Evolutionary conservation across 139 green algal genomes (phyloP).

Genomic region (Closterium sp.): DNA sequence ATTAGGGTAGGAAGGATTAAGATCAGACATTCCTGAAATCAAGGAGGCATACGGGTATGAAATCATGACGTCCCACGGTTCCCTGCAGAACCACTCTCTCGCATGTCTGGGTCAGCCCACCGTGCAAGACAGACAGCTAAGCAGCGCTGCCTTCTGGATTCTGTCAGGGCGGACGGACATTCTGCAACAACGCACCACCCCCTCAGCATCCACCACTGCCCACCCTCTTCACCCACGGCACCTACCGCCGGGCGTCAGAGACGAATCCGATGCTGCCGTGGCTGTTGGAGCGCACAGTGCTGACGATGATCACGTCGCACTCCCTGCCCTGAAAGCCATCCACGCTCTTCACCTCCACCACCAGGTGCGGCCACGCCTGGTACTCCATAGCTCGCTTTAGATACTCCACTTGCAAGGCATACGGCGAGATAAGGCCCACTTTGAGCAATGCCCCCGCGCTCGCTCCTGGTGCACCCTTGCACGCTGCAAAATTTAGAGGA

Average conservation of each 20-base stretch:
- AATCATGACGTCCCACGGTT: too few species aligned
- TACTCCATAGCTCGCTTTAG: neutral
- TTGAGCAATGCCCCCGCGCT: neutral
- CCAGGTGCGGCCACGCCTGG: neutral
- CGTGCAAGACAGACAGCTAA: too few species aligned
- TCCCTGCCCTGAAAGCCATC: conserved; percentile 81
- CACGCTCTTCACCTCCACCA: conserved; percentile 43
- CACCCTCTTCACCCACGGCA: neutral
- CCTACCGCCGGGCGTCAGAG: conserved; percentile 65
- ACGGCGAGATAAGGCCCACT: conserved; percentile 55
- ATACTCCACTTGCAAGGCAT: conserved; percentile 38
- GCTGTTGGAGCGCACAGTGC: conserved; percentile 78
- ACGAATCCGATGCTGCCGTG: conserved; percentile 77
- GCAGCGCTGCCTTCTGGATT: too few species aligned
- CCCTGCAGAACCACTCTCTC: too few species aligned
- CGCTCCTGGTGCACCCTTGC: neutral
- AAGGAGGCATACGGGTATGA: too few species aligned
- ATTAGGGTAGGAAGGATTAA: too few species aligned
- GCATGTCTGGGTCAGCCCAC: too few species aligned
- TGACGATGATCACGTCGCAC: conserved; percentile 81
- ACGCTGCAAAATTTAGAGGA: too few species aligned
- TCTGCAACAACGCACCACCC: too few species aligned
- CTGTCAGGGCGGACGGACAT: too few species aligned
- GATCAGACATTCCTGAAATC: too few species aligned
- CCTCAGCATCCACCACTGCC: too few species aligned